phyloP scores from a whole-genome alignment of 2,329 filamentous ascomycete species.

The Fusarium dimerum region DNA sequence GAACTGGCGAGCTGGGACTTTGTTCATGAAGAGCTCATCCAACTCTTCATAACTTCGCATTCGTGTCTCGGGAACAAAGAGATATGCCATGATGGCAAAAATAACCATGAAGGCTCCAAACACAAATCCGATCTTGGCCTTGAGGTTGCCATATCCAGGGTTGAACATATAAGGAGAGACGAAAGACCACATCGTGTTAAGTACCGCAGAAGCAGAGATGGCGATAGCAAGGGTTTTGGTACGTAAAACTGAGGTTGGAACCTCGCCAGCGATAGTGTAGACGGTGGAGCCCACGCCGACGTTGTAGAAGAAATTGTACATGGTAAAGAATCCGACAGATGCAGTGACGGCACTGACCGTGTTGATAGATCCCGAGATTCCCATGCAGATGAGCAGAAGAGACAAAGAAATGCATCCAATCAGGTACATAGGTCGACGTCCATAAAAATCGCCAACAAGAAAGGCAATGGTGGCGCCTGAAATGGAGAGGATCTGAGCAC shows the following conservation, averaged over 20 bases:
- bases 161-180: conserved; percentile 48
- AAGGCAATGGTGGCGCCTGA: conserved; percentile 31
- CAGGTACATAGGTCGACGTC: conserved; percentile 32
- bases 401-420: conserved; percentile 24
- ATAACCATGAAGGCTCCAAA: conserved; percentile 39
- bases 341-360: conserved; percentile 27
- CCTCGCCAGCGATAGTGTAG: conserved; percentile 45
- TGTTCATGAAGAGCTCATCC: conserved; percentile 31
- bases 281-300: conserved; percentile 42
- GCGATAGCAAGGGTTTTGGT: conserved; percentile 45
- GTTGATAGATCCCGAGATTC: conserved; percentile 26
- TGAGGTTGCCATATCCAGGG: conserved; percentile 36
- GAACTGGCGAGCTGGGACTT: conserved; percentile 25
- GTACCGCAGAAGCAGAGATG: conserved; percentile 42
- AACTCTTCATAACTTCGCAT: conserved; percentile 31
- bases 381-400: conserved; percentile 31
- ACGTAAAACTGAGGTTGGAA: conserved; percentile 44
- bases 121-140: conserved; percentile 44
- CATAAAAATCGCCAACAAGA: conserved; percentile 28
- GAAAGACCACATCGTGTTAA: conserved; percentile 45
- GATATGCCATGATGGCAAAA: conserved; percentile 41
- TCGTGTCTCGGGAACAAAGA: conserved; percentile 50
- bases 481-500: conserved; percentile 31
- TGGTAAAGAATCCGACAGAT: conserved; percentile 37
- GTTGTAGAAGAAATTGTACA: conserved; percentile 45